These are phyloP conservation scores for Deinandra increscens DNA, from an alignment of 129 eudicot genomes.

Conservation along the genomic window DNA sequence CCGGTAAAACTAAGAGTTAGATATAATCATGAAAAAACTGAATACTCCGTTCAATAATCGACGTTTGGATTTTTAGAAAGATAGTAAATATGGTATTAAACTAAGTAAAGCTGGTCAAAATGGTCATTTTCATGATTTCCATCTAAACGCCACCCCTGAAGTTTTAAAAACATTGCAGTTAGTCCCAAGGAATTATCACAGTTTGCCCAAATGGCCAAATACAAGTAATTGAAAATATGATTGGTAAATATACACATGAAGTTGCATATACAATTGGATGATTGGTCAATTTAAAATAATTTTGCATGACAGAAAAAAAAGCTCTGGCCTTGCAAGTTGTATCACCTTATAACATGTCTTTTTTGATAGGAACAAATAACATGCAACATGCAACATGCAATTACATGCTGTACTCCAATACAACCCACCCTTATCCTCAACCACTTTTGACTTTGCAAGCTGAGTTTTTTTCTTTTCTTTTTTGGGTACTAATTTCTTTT, in stretches of 20 bases:
- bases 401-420: slow-evolving; percentile 16
- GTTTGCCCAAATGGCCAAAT: no score
- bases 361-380: slow-evolving; percentile 18
- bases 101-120: no score
- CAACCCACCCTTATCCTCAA: neutral
- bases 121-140: no score
- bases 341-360: slow-evolving; percentile 2
- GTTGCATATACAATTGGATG: neutral
- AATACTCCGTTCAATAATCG: no score
- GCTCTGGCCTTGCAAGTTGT: slow-evolving; percentile 23
- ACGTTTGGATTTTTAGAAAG: no score
- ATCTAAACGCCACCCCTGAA: neutral
- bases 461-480: neutral
- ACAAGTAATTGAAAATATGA: neutral
- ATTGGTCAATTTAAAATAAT: neutral
- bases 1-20: no score
- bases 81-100: no score
- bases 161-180: neutral
- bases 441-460: slow-evolving; percentile 47
- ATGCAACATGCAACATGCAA: no score
- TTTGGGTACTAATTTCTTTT: neutral
- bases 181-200: neutral
- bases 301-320: slow-evolving; percentile 20
- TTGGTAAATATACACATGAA: neutral
- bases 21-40: no score